Evolutionary conservation across 2,329 filamentous ascomycete genomes (phyloP), one percentile per base, ranked within the genome.

Genomic region (Colletotrichum lupini): DNA sequence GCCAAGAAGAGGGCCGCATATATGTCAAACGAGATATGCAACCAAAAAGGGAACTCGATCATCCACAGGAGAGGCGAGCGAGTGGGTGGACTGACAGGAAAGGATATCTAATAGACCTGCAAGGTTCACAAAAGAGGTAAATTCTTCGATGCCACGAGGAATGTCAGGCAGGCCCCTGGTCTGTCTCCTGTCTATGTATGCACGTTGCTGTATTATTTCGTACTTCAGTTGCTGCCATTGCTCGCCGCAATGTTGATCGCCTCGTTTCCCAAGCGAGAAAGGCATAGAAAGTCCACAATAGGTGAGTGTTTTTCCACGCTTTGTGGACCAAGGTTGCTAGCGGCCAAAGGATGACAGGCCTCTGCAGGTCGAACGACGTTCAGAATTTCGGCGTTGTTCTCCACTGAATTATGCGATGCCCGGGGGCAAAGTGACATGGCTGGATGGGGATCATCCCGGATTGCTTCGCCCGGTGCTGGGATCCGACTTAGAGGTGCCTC

Each of bases 321-420:
- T 61, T 57, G 67, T 71, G 71, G 67, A 73, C 55, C 67, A 1
- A 30, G 4, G 60, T 37, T 42, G 37, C 70, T 73, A 73, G 71
- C 56, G 67, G 32, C 26, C 2, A 37, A 65, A 11, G 42, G 4
- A 28, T 19, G 59, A 53, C 60, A 35, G 66, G 24, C 37, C 37
- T n/a, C 30, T 59, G 6, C 30, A 64, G 35, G 55, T 65, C 67
- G 49, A 49, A 60, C 46, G 60, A 70, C 9, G 60, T 61, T 56
- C 53, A 52, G 52, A 35, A 65, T 58, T 30, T 65, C 35, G 32
- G 59, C 30, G 11, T 28, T 26, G 7, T 69, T 70, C 66, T 56
- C 70, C 70, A 70, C 60, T 32, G n/a, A n/a, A 56, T 30, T 32
- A 49, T 28, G 55, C 28, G 55, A 58, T 28, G 55, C 26, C 3